Conservation (phyloP, 1,284 basidiomycete genomes). For the Omphalotus olearius region DNA sequence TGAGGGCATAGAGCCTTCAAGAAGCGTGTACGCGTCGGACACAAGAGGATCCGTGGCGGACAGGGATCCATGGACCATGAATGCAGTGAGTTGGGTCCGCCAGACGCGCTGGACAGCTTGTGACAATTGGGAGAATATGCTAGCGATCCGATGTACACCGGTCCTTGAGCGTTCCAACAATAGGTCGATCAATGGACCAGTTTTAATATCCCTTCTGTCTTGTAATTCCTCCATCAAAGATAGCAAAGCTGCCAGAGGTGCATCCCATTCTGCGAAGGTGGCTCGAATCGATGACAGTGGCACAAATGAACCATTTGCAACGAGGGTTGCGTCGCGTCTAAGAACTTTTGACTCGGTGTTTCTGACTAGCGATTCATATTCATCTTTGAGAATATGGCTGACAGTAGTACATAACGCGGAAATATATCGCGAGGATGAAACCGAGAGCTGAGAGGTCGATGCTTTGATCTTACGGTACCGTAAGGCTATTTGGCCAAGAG, state of each 20-base stretch:
- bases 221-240: constrained; percentile 61
- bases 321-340: constrained; percentile 62
- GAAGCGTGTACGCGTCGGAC: constrained; percentile 47
- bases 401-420: constrained; percentile 73
- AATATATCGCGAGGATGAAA: constrained; percentile 70
- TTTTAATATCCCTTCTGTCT: constrained; percentile 51
- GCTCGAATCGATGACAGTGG: constrained; percentile 79
- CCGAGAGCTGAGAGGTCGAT: constrained; percentile 46
- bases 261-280: constrained; percentile 80
- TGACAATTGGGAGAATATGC: constrained; percentile 64
- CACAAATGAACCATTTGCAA: constrained; percentile 74
- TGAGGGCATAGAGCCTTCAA: constrained; percentile 67
- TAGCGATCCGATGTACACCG: constrained; percentile 70
- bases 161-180: constrained; percentile 66
- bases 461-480: constrained; percentile 69
- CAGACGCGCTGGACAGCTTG: constrained; percentile 76
- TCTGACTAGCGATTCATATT: constrained; percentile 79
- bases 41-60: constrained; percentile 54
- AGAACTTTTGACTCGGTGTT: constrained; percentile 79
- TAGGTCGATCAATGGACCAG: constrained; percentile 76
- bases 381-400: constrained; percentile 65
- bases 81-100: constrained; percentile 72
- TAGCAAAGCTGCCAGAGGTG: constrained; percentile 68
- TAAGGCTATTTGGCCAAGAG: constrained; percentile 66
- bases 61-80: constrained; percentile 74